Base-by-base conservation (phyloP, 148 eudicot species). In the Fagopyrum homotropicum region DNA sequence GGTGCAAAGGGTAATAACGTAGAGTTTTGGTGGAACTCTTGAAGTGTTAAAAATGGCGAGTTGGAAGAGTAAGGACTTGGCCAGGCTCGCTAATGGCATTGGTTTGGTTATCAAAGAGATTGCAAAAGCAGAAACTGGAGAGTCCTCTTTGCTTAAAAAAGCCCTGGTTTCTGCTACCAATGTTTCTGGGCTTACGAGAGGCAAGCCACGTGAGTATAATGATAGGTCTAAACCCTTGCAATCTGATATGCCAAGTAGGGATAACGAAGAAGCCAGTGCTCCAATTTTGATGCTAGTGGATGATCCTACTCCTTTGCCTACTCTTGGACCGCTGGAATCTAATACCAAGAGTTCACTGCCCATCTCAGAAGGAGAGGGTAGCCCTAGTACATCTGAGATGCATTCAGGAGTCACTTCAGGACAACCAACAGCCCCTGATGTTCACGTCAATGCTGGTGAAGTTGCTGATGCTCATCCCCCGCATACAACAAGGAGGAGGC, bases 131-230 rank as follows among this genome's bases (percentile, higher is more conserved):
- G 80, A 75, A 11, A 52, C 80, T 35, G 69, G 63, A 5, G 77
- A 75, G 60, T 82, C 79, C 51, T 79, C 89, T 75, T 47, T 89
- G 15, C 74, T 88, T 11, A 89, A 86, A 73, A 81, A 75, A 46
- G 83, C 88, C 47, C 69, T 90, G 14, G 73, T 90, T 44, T 79
- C 89, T 51, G 85, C 75, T 46, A 80, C 99, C 4, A 84, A 86
- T 55, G 4, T 86, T n/a, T 77, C 86, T 43, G 98, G 99, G 0
- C 89, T 96, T 79, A 96, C 99, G 6, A 86, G 83, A 77, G 97
- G 99, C 71, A 85, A 80, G 16, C 64, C 79, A 12, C 95, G 71
- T 7, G 76, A 12, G 73, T 35, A 66, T 40, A 35, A 66, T 4
- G 15, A 66, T 12, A 43, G 46, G 17, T 40, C 9, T 66, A 43